Evolutionary conservation across 768 basidiomycete species (phyloP), one percentile per base, ranked within the genome.

Genomic region (Russula sp.): DNA sequence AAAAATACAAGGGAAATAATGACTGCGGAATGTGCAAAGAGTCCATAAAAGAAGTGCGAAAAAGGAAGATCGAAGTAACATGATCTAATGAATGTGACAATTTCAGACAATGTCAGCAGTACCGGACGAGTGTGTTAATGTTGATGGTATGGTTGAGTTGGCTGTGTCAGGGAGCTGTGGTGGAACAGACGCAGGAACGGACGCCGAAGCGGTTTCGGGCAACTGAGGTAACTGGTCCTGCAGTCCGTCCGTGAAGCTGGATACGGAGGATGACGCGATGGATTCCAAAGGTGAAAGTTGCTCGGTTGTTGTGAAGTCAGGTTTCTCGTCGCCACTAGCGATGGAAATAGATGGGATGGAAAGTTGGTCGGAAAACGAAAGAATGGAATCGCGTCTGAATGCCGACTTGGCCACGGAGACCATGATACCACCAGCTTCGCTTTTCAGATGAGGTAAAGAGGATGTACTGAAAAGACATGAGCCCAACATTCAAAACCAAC

Each of bases 311-410:
- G 64, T 66, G n/a, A 64, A 39, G 11, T 64, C 65, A 7, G 56
- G 31, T 4, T 57, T 65, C 8, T 34, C 11, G 10, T 66, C 65
- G 14, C 52, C 9, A 27, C 27, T 27, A 4, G 34, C 35, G 3
- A 64, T 7, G 34, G 65, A 55, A 37, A 66, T 59, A 6, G 65
- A 66, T 2, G 65, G 63, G 22, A 64, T 64, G n/a, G 65, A 66
- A 13, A 66, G 53, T 49, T 39, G 63, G 40, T 66, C 65, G 40
- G 34, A 20, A 13, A 64, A 44, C 0, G 65, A 66, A n/a, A 16
- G 1, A 1, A 20, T 37, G 2, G 65, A 66, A 42, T 64, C 53
- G 13, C 62, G 62, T n/a, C 18, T 58, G 10, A 22, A 27, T 47
- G 57, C 47, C 6, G 47, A 31, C 3, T 49, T 55, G 22, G 31